Base-by-base conservation (phyloP, 345 rosid genomes). In the Eucalyptus polybractea region DNA sequence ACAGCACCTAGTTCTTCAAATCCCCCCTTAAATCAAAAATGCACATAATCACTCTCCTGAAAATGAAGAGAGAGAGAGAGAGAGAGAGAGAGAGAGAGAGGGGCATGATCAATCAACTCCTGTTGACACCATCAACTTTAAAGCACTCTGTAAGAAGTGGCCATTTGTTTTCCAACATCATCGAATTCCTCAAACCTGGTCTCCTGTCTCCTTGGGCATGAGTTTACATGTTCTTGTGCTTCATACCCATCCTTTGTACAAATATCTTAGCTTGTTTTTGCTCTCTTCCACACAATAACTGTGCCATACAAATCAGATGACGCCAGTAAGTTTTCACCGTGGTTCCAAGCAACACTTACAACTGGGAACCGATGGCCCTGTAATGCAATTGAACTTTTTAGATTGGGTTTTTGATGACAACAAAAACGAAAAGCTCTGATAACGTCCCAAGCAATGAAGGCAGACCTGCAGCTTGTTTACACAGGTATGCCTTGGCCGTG, bases 201-300 rank as follows among this genome's bases (percentile, higher is more conserved):
- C 85, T 53, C 87, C 51, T 44, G 8, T 87, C 40, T 87, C 53
- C 88, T 19, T 60, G 51, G 88, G 88, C 80, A 40, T 13, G 81
- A 87, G 37, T 11, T 87, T 40, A 86, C n/a, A 53, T 86, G 62
- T 27, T 21, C 47, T 40, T 7, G 83, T 76, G 83, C 83, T 22
- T 40, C 83, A 76, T 37, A 37, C 24, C 47, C 22, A 42, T 37
- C 85, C 50, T 67, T 17, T 13, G 86, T 5, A 69, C 22, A 53
- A 45, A 15, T 29, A 15, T 24, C 81, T 90, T 91, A 93, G 42
- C 93, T 92, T 88, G 93, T 76, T 92, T 97, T 97, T 58, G 97
- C 97, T 94, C 99, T 95, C 93, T 96, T 96, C 99, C 99, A 98
- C n/a, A 98, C 97, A 87, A 98, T 98, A 76, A 98, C 99, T 56